Evolutionary conservation across 2,329 filamentous ascomycete genomes (phyloP).

Genomic region (Chaetothyriales sp.): DNA sequence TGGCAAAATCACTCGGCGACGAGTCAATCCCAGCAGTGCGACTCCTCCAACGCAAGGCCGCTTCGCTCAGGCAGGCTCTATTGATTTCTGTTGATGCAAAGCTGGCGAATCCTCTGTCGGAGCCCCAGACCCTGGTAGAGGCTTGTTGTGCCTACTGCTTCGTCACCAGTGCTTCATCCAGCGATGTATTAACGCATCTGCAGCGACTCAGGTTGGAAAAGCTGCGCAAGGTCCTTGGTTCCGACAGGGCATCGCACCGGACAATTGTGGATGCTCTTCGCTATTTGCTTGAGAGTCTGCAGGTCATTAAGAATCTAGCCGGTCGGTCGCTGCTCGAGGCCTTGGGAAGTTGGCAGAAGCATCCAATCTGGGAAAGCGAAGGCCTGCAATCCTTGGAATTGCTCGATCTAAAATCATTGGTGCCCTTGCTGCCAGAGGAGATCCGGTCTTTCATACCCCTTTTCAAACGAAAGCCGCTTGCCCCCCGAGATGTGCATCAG

Average conservation of each 20-base stretch:
- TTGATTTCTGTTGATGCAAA: conserved; percentile 48
- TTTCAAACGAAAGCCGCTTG: conserved; percentile 64
- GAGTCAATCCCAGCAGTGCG: conserved; percentile 37
- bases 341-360: conserved; percentile 51
- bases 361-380: conserved; percentile 56
- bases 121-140: conserved; percentile 43
- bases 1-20: conserved; percentile 58
- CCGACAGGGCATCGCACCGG: conserved; percentile 39
- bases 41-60: conserved; percentile 48
- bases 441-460: conserved; percentile 76
- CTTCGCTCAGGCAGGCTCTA: conserved; percentile 46
- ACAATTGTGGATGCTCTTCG: conserved; percentile 44
- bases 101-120: conserved; percentile 31
- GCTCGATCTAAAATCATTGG: conserved; percentile 60
- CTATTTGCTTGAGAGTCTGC: conserved; percentile 61
- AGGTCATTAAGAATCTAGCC: conserved; percentile 61
- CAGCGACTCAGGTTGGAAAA: conserved; percentile 56
- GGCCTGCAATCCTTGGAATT: conserved; percentile 37
- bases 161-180: conserved; percentile 61
- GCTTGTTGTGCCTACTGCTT: conserved; percentile 71
- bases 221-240: conserved; percentile 34
- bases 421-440: conserved; percentile 67
- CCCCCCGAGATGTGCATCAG: conserved; percentile 43
- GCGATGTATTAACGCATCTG: conserved; percentile 66
- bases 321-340: conserved; percentile 57